These are phyloP conservation scores for Neodidymelliopsis sp. DNA, from an alignment of 2,329 filamentous ascomycete genomes.

Conservation along the genomic window DNA sequence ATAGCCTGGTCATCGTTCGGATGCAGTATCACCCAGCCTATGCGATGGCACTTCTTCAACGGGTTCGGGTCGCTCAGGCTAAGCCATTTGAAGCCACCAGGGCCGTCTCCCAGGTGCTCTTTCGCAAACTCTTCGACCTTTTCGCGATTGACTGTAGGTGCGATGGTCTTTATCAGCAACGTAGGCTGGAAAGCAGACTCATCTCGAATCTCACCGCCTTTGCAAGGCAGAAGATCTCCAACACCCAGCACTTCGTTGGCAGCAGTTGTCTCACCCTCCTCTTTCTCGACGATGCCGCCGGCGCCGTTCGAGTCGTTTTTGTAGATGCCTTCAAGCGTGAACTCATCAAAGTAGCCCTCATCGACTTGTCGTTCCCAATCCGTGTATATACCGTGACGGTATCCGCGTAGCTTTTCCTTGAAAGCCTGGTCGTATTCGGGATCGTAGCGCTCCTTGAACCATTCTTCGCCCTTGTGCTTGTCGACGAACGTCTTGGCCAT, in stretches of 20 bases:
- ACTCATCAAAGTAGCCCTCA: conserved; percentile 87
- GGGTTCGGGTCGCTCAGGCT: conserved; percentile 97
- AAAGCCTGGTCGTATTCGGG: conserved; percentile 80
- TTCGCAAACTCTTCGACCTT: conserved; percentile 96
- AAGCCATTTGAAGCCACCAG: conserved; percentile 93
- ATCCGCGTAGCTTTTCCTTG: conserved; percentile 77
- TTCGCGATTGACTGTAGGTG: conserved; percentile 90
- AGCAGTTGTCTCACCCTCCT: conserved; percentile 92
- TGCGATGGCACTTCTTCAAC: conserved; percentile 94
- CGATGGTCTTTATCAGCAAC: conserved; percentile 96
- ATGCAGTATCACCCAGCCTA: conserved; percentile 98
- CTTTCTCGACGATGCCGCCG: conserved; percentile 87
- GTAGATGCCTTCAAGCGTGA: conserved; percentile 90
- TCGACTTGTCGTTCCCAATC: conserved; percentile 92
- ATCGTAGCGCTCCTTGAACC: conserved; percentile 96
- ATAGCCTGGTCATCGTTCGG: conserved; percentile 72
- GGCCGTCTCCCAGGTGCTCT: conserved; percentile 88
- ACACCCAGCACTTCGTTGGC: conserved; percentile 93
- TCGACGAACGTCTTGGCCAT: conserved; percentile 91
- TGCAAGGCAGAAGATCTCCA: conserved; percentile 84
- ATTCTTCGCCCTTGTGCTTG: conserved; percentile 93
- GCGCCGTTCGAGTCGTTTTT: conserved; percentile 91
- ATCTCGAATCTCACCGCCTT: conserved; percentile 86
- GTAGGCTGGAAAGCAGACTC: conserved; percentile 89
- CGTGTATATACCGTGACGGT: conserved; percentile 77